phyloP scores from a whole-genome alignment of 371 early-diverging fungal species.

The Rhizopus microsporus region DNA sequence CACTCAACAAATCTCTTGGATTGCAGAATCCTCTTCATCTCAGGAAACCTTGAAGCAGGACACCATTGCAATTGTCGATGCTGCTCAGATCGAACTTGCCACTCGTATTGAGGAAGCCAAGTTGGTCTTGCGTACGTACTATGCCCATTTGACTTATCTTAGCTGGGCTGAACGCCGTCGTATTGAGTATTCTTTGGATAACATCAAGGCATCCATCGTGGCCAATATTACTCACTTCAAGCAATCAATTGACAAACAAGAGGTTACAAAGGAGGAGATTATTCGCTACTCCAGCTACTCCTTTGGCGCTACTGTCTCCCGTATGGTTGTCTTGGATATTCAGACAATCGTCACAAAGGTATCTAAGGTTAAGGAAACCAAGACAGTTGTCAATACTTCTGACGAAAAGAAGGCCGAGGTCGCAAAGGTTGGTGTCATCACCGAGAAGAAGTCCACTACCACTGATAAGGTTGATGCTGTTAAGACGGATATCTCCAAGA shows the following conservation, averaged over 20 bases:
- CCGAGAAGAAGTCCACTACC: constrained; percentile 5
- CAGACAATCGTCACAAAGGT: constrained; percentile 22
- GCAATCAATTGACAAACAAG: constrained; percentile 62
- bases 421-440: constrained; percentile 5
- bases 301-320: constrained; percentile 24
- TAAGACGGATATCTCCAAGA: not conserved
- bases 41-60: constrained; percentile 18
- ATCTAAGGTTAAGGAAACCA: constrained; percentile 17
- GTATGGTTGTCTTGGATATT: constrained; percentile 18
- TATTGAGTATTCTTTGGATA: constrained; percentile 28
- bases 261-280: constrained; percentile 76
- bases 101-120: constrained; percentile 33
- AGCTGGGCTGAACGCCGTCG: constrained; percentile 34
- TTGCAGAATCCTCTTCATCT: constrained; percentile 13
- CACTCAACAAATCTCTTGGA: constrained; percentile 26
- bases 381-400: constrained; percentile 13
- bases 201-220: constrained; percentile 22
- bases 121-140: constrained; percentile 26
- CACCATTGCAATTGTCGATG: constrained; percentile 25
- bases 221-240: constrained; percentile 41
- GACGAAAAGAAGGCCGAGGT: constrained; percentile 14
- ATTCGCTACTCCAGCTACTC: constrained; percentile 65
- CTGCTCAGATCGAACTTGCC: constrained; percentile 29
- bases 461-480: not conserved
- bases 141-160: constrained; percentile 31